phyloP scores from a whole-genome alignment of 306 rosid species.

The Trifolium subterraneum region DNA sequence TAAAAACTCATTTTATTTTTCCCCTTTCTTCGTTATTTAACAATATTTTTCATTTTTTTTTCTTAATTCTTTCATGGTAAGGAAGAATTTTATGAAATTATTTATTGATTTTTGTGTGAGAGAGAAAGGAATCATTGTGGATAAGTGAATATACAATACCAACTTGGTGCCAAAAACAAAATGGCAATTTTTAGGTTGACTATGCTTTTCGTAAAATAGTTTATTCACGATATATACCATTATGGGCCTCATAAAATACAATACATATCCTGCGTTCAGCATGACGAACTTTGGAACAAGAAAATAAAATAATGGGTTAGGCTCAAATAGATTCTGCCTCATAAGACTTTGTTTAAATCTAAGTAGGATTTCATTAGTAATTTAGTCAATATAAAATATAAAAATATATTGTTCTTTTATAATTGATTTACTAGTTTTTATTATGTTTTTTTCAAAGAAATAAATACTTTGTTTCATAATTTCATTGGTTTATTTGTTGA shows the following conservation, averaged over 20 bases:
- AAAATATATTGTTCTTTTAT: neutral
- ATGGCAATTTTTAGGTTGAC: constrained; percentile 17
- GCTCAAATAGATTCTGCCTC: neutral
- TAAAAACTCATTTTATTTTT: neutral
- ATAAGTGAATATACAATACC: neutral
- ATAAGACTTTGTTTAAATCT: neutral
- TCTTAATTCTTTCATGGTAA: neutral
- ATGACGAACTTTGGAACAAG: neutral
- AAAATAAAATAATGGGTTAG: neutral
- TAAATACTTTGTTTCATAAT: neutral
- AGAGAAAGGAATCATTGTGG: neutral
- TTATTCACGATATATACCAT: neutral
- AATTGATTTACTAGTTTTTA: neutral
- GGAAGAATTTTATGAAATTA: neutral
- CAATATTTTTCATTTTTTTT: too few species aligned
- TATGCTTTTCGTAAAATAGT: neutral
- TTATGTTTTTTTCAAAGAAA: neutral
- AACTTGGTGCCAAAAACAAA: constrained; percentile 2
- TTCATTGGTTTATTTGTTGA: too few species aligned
- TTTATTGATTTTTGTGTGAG: neutral
- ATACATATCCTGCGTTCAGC: neutral
- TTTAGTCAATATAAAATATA: neutral
- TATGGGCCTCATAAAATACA: neutral
- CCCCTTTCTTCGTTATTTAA: neutral
- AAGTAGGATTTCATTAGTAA: neutral